Conservation (phyloP, 495 filamentous ascomycete genomes). For the Xylaria flabelliformis region DNA sequence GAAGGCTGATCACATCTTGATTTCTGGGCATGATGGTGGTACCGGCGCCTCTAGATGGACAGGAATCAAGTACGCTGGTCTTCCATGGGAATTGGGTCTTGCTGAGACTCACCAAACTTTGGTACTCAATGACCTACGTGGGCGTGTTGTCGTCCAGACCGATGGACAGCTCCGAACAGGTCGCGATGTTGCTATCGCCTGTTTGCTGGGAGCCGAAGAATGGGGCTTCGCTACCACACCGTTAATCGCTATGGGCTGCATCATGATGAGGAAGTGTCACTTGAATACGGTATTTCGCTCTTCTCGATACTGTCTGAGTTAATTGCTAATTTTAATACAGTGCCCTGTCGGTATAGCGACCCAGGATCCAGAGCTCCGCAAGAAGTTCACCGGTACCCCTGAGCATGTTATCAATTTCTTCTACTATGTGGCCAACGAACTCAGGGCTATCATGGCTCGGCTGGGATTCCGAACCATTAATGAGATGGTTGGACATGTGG, state of each 20-base stretch:
- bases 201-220: constrained; percentile 95
- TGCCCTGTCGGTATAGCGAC: constrained; percentile 98
- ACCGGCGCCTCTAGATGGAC: constrained; percentile 99
- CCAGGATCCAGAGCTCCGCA: constrained; percentile 91
- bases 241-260: constrained; percentile 96
- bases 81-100: constrained; percentile 97
- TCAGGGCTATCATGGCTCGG: constrained; percentile 97
- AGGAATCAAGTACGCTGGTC: constrained; percentile 98
- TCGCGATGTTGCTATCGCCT: constrained; percentile 94
- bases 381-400: constrained; percentile 93
- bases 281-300: constrained; percentile 21
- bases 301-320: neutral
- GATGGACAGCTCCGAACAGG: constrained; percentile 96
- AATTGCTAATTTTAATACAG: constrained; percentile 36
- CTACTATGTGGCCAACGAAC: constrained; percentile 97
- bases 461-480: constrained; percentile 95
- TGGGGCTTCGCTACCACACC: constrained; percentile 98
- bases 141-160: constrained; percentile 96
- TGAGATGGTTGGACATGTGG: constrained; percentile 96
- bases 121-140: constrained; percentile 97
- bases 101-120: constrained; percentile 98
- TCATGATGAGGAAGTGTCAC: constrained; percentile 87
- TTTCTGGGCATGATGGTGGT: constrained; percentile 97
- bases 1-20: constrained; percentile 97
- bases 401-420: constrained; percentile 99